Conservation (phyloP, 257 asterid species). For the Marsdenia floribunda region DNA sequence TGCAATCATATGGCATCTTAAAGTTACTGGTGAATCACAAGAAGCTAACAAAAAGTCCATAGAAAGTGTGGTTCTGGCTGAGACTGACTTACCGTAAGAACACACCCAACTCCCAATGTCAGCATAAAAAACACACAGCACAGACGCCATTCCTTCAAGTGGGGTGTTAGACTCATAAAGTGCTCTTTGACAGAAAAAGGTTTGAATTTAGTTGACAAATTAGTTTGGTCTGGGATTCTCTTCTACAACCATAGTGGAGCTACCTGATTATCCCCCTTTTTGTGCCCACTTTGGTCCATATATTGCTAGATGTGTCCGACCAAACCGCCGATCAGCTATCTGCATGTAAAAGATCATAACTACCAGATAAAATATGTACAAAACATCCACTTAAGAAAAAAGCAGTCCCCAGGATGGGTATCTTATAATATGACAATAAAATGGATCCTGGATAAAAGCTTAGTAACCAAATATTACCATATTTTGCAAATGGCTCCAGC, state of each 20-base stretch:
- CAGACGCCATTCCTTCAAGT: not conserved
- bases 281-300: slow-evolving; percentile 96
- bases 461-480: not conserved
- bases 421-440: not conserved
- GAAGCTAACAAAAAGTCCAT: not conserved
- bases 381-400: not conserved
- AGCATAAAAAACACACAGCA: not conserved
- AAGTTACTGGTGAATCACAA: not conserved
- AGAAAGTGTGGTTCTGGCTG: not conserved
- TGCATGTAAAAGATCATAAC: slow-evolving; percentile 23
- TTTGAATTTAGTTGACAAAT: not conserved
- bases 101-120: not conserved
- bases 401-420: not conserved
- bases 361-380: not conserved
- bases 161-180: not conserved
- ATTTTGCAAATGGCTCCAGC: not conserved
- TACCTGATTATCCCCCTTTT: slow-evolving; percentile 48
- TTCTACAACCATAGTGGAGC: not conserved
- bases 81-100: not conserved
- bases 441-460: not conserved
- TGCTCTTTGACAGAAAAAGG: not conserved
- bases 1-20: not conserved
- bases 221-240: not conserved
- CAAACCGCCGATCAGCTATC: slow-evolving; percentile 96
- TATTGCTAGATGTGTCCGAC: slow-evolving; percentile 90